Base-by-base conservation (phyloP, 371 early-diverging fungal species). In the Syncephalis fuscata region DNA sequence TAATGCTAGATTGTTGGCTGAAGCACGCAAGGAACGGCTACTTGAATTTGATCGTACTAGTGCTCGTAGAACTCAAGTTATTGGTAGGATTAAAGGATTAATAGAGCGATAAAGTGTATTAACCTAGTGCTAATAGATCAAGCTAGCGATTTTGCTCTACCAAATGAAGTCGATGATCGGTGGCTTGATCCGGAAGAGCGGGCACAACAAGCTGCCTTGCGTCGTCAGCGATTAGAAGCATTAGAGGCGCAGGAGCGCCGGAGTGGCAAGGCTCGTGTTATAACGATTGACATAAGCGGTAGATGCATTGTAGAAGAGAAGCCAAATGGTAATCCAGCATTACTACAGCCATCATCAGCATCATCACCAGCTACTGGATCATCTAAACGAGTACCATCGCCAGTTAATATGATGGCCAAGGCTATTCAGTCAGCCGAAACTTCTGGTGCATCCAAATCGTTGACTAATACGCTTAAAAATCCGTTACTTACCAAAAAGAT, bases 101-200 rank as follows among this genome's bases (percentile, higher is more conserved):
- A 7, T 11, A 7, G 32, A 7, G 32, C 32, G 11, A 7, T 32
- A 11, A 32, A 32, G n/a, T 89, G 26, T 83, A 84, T 36, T 87
- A 69, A 32, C 11, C 11, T 32, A 32, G 7, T 4, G 11, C 32
- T 7, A 7, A 11, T 32, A 32, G 89, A 87, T 61, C 72, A 75
- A 58, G 81, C 84, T 0, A 65, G 81, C 1, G 88, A 86, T 55
- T 85, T 85, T 64, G 78, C 76, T 25, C 52, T 70, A 16, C 73
- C 78, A 1, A 67, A 70, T 3, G 80, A 79, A 46, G 65, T 67
- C 20, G 58, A 59, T 27, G 76, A 80, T 45, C 73, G 74, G 44
- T 90, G 91, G 91, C 53, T 81, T 46, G 71, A 80, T 0, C 66
- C 80, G 11, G 79, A 87, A 50, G 88, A 90, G 52, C 63, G 77